Evolutionary conservation across 768 basidiomycete species (phyloP).

Genomic region (Fomitopsis pulvina): DNA sequence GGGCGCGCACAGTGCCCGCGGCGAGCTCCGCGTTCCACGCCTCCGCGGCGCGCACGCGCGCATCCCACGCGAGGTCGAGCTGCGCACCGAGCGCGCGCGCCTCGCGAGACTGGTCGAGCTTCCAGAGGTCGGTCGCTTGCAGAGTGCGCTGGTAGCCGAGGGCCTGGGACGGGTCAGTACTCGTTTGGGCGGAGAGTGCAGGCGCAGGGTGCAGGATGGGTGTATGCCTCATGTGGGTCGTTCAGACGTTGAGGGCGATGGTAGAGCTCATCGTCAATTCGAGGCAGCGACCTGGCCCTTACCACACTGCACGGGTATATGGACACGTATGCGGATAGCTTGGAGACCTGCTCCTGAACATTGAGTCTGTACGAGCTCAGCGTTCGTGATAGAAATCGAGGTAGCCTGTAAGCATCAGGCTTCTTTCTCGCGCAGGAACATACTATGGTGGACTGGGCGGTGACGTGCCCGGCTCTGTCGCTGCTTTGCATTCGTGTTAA

Average conservation of each 20-base stretch:
- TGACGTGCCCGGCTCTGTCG: no score
- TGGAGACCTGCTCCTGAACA: no score
- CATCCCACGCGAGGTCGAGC: conserved; percentile 50
- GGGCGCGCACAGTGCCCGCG: conserved; percentile 37
- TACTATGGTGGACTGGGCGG: background rate
- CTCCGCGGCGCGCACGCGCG: conserved; percentile 39
- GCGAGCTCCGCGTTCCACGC: conserved; percentile 50
- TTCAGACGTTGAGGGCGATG: no score
- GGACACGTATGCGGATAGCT: no score
- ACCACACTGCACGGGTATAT: no score
- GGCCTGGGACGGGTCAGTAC: conserved; percentile 26
- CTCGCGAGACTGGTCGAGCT: conserved; percentile 45
- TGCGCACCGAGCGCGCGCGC: conserved; percentile 41
- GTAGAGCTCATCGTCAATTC: no score
- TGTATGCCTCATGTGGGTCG: background rate
- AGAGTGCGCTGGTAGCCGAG: conserved; percentile 69
- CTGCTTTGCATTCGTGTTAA: background rate
- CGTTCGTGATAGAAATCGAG: background rate
- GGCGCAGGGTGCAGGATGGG: background rate
- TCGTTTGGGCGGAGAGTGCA: no score
- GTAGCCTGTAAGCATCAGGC: background rate
- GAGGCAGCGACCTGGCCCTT: no score
- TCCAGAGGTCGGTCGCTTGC: conserved; percentile 72
- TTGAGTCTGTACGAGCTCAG: background rate
- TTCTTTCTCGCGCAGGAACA: background rate